Conservation (phyloP, 306 rosid genomes). For the Glycine soja region DNA sequence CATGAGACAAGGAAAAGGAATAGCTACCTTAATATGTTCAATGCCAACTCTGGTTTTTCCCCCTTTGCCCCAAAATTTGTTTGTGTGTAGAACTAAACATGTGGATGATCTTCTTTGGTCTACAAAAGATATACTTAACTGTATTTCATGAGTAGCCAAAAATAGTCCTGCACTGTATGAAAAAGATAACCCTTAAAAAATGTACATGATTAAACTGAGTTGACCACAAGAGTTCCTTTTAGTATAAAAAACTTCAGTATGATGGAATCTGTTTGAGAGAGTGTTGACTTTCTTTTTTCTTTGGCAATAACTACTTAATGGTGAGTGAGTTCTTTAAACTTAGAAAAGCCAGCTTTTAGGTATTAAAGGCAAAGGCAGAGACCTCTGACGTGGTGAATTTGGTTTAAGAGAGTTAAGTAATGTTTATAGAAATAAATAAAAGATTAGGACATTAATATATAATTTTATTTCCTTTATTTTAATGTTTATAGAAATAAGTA, state of each 20-base stretch:
- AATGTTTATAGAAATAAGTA: background rate
- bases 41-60: constrained; percentile 59
- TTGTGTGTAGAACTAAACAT: constrained; percentile 46
- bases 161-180: background rate
- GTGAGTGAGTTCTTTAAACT: constrained; percentile 4
- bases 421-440: background rate
- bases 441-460: background rate
- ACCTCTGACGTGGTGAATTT: background rate
- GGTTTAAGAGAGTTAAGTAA: background rate
- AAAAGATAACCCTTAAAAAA: constrained; percentile 11
- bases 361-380: background rate
- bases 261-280: constrained; percentile 38
- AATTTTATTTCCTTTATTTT: background rate
- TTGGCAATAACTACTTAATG: constrained; percentile 15
- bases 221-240: constrained; percentile 34
- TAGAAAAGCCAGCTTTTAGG: background rate
- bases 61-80: constrained; percentile 15
- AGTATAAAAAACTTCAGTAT: constrained; percentile 5
- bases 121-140: constrained; percentile 49
- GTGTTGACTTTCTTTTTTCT: constrained; percentile 37
- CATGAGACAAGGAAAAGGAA: constrained; percentile 59
- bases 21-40: constrained; percentile 38
- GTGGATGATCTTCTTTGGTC: constrained; percentile 58
- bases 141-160: constrained; percentile 40
- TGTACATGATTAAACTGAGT: constrained; percentile 23